Base-by-base conservation (phyloP, 495 filamentous ascomycete species). In the Durotheca rogersii region DNA sequence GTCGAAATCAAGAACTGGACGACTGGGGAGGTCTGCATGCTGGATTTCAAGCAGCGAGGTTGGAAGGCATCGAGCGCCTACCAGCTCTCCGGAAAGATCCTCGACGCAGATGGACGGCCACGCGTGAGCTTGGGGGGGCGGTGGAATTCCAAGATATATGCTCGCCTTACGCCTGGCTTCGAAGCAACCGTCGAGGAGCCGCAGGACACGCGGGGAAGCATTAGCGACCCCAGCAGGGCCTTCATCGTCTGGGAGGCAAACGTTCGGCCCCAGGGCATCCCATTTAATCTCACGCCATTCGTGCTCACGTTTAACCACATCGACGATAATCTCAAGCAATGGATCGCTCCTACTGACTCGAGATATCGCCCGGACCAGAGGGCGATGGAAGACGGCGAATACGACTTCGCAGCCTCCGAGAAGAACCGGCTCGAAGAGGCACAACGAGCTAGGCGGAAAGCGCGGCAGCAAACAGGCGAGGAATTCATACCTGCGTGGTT, bases 1-100 rank as follows among this genome's bases (percentile, higher is more conserved):
- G 96, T 97, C 88, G 90, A 96, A 67, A 85, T 98, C 71, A 93
- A 88, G 70, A 98, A 98, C 69, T 89, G 85, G 83, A 95, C 85
- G 1, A 97, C 93, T 0, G 92, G 94, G 48, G 93, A 97, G 59
- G 75, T 85, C 15, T 92, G 88, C 67, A 74, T 82, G n/a, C 73
- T 98, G 3, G 90, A 98, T 66, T 97, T 98, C 77, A 98, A 97
- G 61, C 79, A 87, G 25, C 85, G 91, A 33, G 93, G 93, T 31
- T 98, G 93, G 93, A 95, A 90, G 72, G 89, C 87, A 6, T 86
- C 84, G 1, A 91, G 84, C 38, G 90, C 91, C 11, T 95, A 90
- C 67, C 87, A 91, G 59, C 84, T 97, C 36, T 75, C 78, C 3
- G 93, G 93, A 31, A 90, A 90, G 61, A 85, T 96, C 1, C 74